A percentile compares a stretch with the other conserved stretches of the same genome.
These are phyloP conservation scores for Penicillium chermesinum DNA, from an alignment of 495 filamentous ascomycete genomes.

Conservation along the genomic window DNA sequence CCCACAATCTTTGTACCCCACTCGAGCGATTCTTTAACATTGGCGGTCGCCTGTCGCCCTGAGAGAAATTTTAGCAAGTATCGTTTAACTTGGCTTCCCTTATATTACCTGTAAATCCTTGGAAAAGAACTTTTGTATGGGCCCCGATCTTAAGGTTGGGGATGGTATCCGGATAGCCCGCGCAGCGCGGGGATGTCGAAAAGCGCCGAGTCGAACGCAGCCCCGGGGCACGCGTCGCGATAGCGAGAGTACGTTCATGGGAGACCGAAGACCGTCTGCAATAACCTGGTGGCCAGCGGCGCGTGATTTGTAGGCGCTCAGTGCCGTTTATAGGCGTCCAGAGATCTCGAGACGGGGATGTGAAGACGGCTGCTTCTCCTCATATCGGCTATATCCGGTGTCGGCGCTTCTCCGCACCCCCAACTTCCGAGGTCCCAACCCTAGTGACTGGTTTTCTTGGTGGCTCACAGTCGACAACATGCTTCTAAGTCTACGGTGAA, in stretches of 20 bases:
- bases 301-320: neutral
- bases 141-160: constrained; percentile 70
- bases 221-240: constrained; percentile 16
- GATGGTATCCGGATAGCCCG: constrained; percentile 60
- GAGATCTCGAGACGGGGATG: neutral
- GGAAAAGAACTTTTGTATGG: constrained; percentile 78
- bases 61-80: neutral
- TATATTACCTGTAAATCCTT: constrained; percentile 73
- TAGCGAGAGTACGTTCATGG: constrained; percentile 15
- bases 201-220: constrained; percentile 25
- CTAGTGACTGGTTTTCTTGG: neutral
- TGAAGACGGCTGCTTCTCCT: neutral
- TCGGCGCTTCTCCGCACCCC: constrained; percentile 7
- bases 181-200: constrained; percentile 30
- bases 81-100: neutral
- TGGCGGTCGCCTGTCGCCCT: constrained; percentile 63
- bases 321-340: neutral
- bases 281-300: neutral
- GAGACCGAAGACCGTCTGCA: neutral
- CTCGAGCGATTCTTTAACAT: constrained; percentile 74
- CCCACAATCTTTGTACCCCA: constrained; percentile 89
- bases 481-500: no score
- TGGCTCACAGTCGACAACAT: neutral
- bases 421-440: neutral
- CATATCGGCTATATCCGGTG: constrained; percentile 8